Evolutionary conservation across 202 grass and related monocot species (phyloP), one percentile per base, ranked within the genome.

Genomic region (Schoenoplectus tabernaemontani): DNA sequence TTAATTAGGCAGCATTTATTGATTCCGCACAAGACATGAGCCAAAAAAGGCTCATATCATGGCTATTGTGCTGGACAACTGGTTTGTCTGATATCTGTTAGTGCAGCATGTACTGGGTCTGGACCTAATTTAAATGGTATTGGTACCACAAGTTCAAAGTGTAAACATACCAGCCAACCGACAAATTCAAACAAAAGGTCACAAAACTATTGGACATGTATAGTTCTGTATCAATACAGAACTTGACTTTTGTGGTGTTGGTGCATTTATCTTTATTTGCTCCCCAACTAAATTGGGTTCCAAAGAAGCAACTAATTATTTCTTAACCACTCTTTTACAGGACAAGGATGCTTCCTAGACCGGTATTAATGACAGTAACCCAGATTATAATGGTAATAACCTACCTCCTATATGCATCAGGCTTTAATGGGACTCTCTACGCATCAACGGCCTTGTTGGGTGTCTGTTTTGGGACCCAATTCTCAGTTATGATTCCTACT

Each of bases 351-450:
- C 78, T 94, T 77, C 95, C 95, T 76, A 77, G 95, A 46, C 84
- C 87, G 6, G 43, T 83, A 23, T 77, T 93, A 86, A 90, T 98
- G 53, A 34, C 77, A 53, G 87, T 56, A 64, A 77, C 95, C 72
- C 95, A 98, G 85, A 84, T 94, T 4, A 76, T 94, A 79, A 92
- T 98, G 95, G 81, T 90, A 34, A 12, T 98, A 36, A 68, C 88
- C 44, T 98, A 98, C 81, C 63, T 98, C 61, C 91, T 98, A 17
- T 94, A 90, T 64, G 84, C 95, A 2, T 38, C 78, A 58, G 89
- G 87, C 9, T 82, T 46, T 24, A 78, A 15, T 17, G 63, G 67
- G 47, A 94, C 88, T 0, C 87, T 98, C n/a, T 78, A 89, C 22
- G 44, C 79, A 8, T 94, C 86, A 2, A 79, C 85, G 23, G 86